Evolutionary conservation across 306 rosid genomes (phyloP).

Genomic region (Pterocarpus macrocarpus): DNA sequence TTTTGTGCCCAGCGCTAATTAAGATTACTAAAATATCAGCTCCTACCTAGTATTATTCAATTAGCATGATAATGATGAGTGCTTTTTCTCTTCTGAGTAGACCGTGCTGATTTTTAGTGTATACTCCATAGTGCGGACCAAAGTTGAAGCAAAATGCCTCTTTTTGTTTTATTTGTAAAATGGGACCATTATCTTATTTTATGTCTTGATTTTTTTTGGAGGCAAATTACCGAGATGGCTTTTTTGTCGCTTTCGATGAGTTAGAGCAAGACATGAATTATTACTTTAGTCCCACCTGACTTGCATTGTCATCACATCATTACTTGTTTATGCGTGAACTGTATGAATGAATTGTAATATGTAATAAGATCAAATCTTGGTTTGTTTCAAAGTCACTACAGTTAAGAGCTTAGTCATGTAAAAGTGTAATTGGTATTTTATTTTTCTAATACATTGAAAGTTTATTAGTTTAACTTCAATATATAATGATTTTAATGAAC

Average conservation of each 20-base stretch:
- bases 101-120: not conserved
- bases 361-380: not conserved
- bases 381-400: not conserved
- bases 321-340: not conserved
- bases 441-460: too few species aligned
- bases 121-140: not conserved
- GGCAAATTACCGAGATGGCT: not conserved
- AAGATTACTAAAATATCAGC: not conserved
- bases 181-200: not conserved
- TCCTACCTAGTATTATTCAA: not conserved
- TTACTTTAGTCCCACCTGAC: not conserved
- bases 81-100: not conserved
- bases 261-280: not conserved
- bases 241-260: not conserved
- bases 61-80: slow-evolving; percentile 30
- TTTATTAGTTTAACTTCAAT: too few species aligned
- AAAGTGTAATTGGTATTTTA: not conserved
- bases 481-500: not conserved
- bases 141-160: not conserved
- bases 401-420: not conserved
- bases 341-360: not conserved
- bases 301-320: slow-evolving; percentile 21
- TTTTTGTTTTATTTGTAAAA: slow-evolving; percentile 21
- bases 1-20: not conserved
- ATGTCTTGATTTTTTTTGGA: not conserved